Base-by-base conservation (phyloP, 2,329 filamentous ascomycete species). In the Eutypa lata region DNA sequence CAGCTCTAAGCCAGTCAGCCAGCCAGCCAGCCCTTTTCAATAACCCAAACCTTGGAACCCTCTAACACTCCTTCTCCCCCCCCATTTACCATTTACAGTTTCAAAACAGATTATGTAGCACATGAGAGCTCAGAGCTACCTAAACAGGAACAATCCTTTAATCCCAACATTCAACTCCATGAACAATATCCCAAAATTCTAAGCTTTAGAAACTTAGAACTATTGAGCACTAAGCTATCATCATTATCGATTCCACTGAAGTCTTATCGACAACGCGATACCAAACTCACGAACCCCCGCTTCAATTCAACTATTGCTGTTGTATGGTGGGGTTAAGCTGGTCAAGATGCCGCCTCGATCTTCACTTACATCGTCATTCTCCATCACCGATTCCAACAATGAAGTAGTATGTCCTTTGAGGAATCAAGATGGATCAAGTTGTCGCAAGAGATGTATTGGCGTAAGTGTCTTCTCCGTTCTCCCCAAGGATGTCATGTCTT, bases 361-460 rank as follows among this genome's bases (percentile, higher is more conserved):
- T 66, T 87, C 90, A 62, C 81, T 96, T 69, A 94, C 90, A 58
- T 90, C 89, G 69, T 94, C 91, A 61, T 96, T 96, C 73, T 92
- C 91, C 62, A 89, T 96, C 66, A 90, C 90, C 66, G 91, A 96
- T 79, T 83, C 88, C 72, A 93, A 90, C 73, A 95, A 95, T 73
- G 93, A 97, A 76, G 94, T 99, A 69, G 90, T 97, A 68, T 99
- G 94, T 76, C 94, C 94, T 62, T 79, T 99, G 73, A 87, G 86
- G 69, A 97, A 97, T 71, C 92, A 96, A 69, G 94, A 99, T 84
- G 90, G 91, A 71, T 96, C 92, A 63, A 91, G 88, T 76, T 99
- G 94, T 79, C 88, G 93, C 72, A 99, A 99, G 80, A 85, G 93
- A 79, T 99, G 94, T 78, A 87, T 96, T 69, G 94, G 94, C 75